Conservation (phyloP, 2,329 filamentous ascomycete genomes). For the Chaetoscypha palmicola region DNA sequence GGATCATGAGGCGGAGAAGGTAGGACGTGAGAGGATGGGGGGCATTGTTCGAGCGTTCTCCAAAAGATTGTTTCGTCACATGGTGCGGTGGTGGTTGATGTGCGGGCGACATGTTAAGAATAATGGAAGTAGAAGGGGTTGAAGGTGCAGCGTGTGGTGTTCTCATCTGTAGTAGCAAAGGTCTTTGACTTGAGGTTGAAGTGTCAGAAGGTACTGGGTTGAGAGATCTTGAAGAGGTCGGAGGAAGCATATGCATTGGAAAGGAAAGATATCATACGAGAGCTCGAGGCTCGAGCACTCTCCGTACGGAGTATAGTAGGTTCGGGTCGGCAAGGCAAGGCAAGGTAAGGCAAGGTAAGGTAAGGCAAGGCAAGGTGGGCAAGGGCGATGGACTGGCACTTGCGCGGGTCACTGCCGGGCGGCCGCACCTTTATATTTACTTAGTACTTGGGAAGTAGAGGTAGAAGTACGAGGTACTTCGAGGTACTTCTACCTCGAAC, state of each 20-base stretch:
- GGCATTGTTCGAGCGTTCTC: constrained; percentile 25
- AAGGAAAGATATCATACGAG: not conserved
- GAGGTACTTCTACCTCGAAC: too few relatives aligned
- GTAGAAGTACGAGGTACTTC: too few relatives aligned
- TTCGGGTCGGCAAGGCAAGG: not conserved
- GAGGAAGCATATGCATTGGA: not conserved
- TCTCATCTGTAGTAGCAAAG: too few relatives aligned
- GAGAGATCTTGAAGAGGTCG: not conserved
- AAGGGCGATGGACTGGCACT: not conserved
- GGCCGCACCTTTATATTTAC: not conserved
- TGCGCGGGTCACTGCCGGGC: not conserved
- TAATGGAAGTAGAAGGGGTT: not conserved
- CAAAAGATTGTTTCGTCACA: constrained; percentile 22
- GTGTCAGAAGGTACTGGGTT: not conserved
- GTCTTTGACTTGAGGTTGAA: too few relatives aligned
- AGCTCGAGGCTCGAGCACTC: too few relatives aligned
- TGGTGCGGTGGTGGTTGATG: constrained; percentile 11
- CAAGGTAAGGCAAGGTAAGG: not conserved
- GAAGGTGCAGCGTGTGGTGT: not conserved
- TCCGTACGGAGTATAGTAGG: too few relatives aligned
- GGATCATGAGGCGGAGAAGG: constrained; percentile 56
- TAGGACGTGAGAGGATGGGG: constrained; percentile 54
- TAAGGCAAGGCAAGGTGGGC: not conserved
- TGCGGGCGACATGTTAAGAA: constrained; percentile 15
- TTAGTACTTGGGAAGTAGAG: too few relatives aligned